Evolutionary conservation across 768 basidiomycete species (phyloP).

Genomic region (Naganishia vishniacii): DNA sequence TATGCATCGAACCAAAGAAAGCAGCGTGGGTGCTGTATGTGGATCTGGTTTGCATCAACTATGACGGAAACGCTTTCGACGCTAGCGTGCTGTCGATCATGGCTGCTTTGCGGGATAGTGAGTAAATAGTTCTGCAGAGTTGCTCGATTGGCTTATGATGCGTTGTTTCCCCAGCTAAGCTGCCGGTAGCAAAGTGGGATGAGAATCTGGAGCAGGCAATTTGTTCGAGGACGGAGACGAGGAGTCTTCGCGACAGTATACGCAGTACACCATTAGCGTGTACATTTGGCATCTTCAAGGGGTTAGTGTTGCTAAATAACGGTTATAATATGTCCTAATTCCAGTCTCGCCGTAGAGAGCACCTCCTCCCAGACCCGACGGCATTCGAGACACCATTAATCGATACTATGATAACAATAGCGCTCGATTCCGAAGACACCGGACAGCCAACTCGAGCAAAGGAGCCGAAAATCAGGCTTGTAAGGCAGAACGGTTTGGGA

Average conservation of each 20-base stretch:
- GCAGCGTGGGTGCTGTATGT: conserved; percentile 91
- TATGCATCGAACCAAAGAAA: conserved; percentile 75
- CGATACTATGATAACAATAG: conserved; percentile 55
- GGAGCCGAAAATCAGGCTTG: conserved; percentile 31
- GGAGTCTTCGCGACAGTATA: conserved; percentile 32
- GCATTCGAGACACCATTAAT: conserved; percentile 85
- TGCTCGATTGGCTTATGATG: neutral
- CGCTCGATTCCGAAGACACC: conserved; percentile 33
- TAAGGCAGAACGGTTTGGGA: conserved; percentile 43
- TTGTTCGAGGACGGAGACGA: conserved; percentile 53
- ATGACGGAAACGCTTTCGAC: conserved; percentile 93
- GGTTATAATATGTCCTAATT: too few relatives aligned
- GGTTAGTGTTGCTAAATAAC: conserved; percentile 54
- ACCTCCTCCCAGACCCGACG: conserved; percentile 66
- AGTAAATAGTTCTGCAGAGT: conserved; percentile 40
- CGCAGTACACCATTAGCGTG: conserved; percentile 52
- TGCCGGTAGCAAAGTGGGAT: conserved; percentile 68
- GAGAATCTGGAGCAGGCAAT: conserved; percentile 61
- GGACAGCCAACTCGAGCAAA: neutral
- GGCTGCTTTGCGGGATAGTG: conserved; percentile 77
- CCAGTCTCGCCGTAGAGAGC: too few relatives aligned
- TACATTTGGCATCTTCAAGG: conserved; percentile 74
- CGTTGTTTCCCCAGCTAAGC: conserved; percentile 24
- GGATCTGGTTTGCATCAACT: conserved; percentile 92
- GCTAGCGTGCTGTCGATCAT: conserved; percentile 82